Percentiles rank a stretch among this genome's conserved stretches.
phyloP scores from a whole-genome alignment of 306 rosid species.

The Cotoneaster glaucophyllus region DNA sequence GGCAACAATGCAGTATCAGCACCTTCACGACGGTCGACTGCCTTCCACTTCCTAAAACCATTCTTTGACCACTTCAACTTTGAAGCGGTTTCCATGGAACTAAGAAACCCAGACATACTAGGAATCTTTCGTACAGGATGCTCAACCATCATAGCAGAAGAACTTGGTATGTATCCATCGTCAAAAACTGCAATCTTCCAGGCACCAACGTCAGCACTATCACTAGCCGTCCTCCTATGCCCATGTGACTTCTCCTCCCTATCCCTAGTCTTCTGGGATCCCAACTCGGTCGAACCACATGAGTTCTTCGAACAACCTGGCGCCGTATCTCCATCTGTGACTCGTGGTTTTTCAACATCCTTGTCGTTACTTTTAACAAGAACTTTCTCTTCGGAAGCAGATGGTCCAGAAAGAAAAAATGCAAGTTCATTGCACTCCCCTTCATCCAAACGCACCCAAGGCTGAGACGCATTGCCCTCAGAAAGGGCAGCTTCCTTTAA shows the following conservation, averaged over 20 bases:
- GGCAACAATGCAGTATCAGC: slow-evolving; percentile 34
- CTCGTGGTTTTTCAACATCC: slow-evolving; percentile 30
- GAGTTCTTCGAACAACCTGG: slow-evolving; percentile 29
- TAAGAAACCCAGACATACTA: slow-evolving; percentile 76
- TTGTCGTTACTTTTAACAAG: slow-evolving; percentile 9
- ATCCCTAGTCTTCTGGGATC: slow-evolving; percentile 23
- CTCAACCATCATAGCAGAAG: slow-evolving; percentile 31
- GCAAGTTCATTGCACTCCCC: slow-evolving; percentile 83
- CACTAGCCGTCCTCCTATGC: slow-evolving; percentile 93
- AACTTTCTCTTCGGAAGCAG: slow-evolving; percentile 20
- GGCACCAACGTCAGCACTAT: slow-evolving; percentile 66
- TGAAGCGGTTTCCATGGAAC: slow-evolving; percentile 57
- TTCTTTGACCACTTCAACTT: slow-evolving; percentile 73
- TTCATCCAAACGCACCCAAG: slow-evolving; percentile 80
- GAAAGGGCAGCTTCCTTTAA: slow-evolving; percentile 42
- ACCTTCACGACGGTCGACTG: slow-evolving; percentile 41
- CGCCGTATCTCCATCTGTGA: slow-evolving; percentile 20
- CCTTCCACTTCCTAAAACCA: slow-evolving; percentile 72
- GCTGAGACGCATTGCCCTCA: slow-evolving; percentile 44
- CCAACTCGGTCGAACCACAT: slow-evolving; percentile 28
- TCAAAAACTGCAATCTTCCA: slow-evolving; percentile 77
- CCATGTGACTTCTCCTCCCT: slow-evolving; percentile 49
- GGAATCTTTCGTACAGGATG: slow-evolving; percentile 67
- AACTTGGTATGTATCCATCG: slow-evolving; percentile 28
- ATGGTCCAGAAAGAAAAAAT: slow-evolving; percentile 60